These are phyloP conservation scores for Aspergillus felis DNA, from an alignment of 2,329 filamentous ascomycete species.

Conservation along the genomic window DNA sequence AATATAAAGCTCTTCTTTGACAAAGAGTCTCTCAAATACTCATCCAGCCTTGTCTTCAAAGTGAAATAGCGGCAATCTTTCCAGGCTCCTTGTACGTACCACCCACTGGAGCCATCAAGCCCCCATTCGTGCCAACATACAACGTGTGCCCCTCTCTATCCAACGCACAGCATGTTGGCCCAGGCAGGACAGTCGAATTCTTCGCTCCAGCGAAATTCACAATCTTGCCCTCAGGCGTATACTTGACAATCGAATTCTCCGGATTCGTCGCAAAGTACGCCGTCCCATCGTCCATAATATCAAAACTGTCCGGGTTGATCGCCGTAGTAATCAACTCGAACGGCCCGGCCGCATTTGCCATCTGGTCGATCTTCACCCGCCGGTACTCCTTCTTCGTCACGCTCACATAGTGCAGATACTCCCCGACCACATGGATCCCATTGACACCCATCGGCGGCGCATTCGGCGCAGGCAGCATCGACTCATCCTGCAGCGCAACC, in stretches of 20 bases:
- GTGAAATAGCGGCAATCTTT: constrained; percentile 9
- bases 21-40: too few species aligned
- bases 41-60: not conserved
- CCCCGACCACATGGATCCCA: constrained; percentile 11
- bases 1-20: too few species aligned
- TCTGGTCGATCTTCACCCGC: constrained; percentile 15
- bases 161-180: constrained; percentile 16
- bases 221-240: constrained; percentile 18
- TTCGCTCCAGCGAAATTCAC: constrained; percentile 19
- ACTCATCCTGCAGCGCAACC: constrained; percentile 17
- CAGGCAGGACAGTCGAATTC: constrained; percentile 19
- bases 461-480: constrained; percentile 17
- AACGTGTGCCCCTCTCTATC: constrained; percentile 11
- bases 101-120: constrained; percentile 20
- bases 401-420: constrained; percentile 22
- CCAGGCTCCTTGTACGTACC: constrained; percentile 20
- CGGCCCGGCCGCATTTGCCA: constrained; percentile 13
- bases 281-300: constrained; percentile 16
- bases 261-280: constrained; percentile 21
- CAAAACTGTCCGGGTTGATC: constrained; percentile 20
- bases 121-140: constrained; percentile 23
- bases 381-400: constrained; percentile 20
- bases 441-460: constrained; percentile 20
- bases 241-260: constrained; percentile 21
- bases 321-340: constrained; percentile 22